Evolutionary conservation across 331 rosid species (phyloP).

Genomic region (Telfairia occidentalis): DNA sequence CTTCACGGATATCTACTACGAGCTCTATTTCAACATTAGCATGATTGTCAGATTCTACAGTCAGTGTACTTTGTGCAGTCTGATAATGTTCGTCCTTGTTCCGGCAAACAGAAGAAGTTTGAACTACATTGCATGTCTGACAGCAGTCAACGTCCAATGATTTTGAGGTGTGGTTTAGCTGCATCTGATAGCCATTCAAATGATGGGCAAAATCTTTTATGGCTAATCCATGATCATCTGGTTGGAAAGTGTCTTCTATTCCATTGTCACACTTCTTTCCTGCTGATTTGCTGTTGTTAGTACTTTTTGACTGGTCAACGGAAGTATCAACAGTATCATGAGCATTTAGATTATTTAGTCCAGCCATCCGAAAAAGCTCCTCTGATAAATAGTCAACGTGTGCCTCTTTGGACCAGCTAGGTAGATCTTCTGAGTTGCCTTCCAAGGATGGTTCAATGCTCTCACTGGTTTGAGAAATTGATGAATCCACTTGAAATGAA

Average conservation of each 20-base stretch:
- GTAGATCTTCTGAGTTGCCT: constrained; percentile 47
- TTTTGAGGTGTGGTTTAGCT: constrained; percentile 25
- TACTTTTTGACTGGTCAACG: constrained; percentile 20
- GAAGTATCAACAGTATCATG: constrained; percentile 11
- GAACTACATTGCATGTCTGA: constrained; percentile 32
- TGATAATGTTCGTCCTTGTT: constrained; percentile 30
- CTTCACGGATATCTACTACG: constrained; percentile 13
- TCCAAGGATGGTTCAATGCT: constrained; percentile 38
- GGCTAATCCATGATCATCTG: constrained; percentile 23
- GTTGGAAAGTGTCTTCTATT: constrained; percentile 24
- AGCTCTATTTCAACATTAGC: constrained; percentile 15
- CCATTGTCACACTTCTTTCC: constrained; percentile 25
- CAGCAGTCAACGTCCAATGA: constrained; percentile 29
- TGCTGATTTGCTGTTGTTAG: constrained; percentile 8
- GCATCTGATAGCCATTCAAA: constrained; percentile 21
- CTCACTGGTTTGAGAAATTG: constrained; percentile 45
- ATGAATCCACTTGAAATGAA: constrained; percentile 47
- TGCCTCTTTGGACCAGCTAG: constrained; percentile 25
- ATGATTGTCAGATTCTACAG: constrained; percentile 36
- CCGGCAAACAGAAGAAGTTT: constrained; percentile 27
- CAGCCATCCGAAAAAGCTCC: constrained; percentile 37
- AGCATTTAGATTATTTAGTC: constrained; percentile 27
- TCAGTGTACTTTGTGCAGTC: constrained; percentile 29
- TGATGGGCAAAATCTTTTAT: constrained; percentile 22
- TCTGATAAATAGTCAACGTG: constrained; percentile 24